These are phyloP conservation scores for Pichia sp. DNA, from an alignment of 1,139 yeast species.

Conservation along the genomic window DNA sequence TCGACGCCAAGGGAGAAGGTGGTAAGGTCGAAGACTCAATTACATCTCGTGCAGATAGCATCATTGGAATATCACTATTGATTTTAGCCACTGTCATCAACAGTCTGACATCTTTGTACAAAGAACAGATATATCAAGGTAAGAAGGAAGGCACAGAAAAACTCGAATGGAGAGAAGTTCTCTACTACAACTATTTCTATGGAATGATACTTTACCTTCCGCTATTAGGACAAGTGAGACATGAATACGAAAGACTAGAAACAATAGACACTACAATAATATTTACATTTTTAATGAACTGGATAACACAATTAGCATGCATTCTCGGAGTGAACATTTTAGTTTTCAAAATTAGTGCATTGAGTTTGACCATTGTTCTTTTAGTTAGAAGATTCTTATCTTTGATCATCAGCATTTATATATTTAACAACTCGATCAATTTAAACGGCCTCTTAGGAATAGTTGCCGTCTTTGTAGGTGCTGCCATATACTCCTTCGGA, in stretches of 20 bases:
- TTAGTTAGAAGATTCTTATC: conserved; percentile 62
- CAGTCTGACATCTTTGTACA: conserved; percentile 49
- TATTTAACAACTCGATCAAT: conserved; percentile 47
- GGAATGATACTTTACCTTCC: conserved; percentile 55
- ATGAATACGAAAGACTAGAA: conserved; percentile 15
- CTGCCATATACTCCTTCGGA: conserved; percentile 40
- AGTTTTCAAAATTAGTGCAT: conserved; percentile 55
- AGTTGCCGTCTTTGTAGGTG: conserved; percentile 51
- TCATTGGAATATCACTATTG: conserved; percentile 10
- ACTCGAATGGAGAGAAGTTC: conserved; percentile 57
- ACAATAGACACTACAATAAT: conserved; percentile 11
- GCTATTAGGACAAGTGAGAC: conserved; percentile 23
- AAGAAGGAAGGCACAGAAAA: conserved; percentile 28
- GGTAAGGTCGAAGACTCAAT: background rate
- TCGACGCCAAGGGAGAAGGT: conserved; percentile 5
- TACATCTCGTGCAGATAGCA: background rate
- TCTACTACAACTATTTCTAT: conserved; percentile 60
- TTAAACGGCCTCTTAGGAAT: conserved; percentile 46
- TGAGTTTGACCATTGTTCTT: conserved; percentile 60
- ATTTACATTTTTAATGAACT: conserved; percentile 41
- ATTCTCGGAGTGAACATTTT: conserved; percentile 65
- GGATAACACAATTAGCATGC: conserved; percentile 62
- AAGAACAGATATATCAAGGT: conserved; percentile 46
- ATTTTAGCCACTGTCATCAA: conserved; percentile 21
- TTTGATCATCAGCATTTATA: conserved; percentile 48